Percentiles rank a stretch among this genome's conserved stretches.
Evolutionary conservation across 75 land plant genomes (phyloP).

Genomic region (Pseudotsuga menziesii): DNA sequence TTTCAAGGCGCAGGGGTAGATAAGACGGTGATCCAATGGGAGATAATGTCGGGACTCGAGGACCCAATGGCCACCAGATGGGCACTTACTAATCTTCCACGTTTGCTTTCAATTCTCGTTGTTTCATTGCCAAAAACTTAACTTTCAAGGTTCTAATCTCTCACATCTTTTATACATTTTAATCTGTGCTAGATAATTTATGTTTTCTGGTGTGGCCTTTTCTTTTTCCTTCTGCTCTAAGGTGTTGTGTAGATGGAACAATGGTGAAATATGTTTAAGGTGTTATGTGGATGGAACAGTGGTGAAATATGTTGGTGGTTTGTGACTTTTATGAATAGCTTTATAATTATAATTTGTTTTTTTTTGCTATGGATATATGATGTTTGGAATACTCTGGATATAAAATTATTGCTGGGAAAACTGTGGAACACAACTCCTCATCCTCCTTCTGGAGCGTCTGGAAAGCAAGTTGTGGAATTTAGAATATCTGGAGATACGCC

Average conservation of each 20-base stretch:
- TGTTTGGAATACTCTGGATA: too few species aligned
- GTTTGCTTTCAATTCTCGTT: slow-evolving; percentile 27
- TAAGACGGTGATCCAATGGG: slow-evolving; percentile 23
- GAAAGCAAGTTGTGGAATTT: slow-evolving; percentile 23
- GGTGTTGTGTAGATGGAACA: too few species aligned
- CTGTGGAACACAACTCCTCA: slow-evolving; percentile 18
- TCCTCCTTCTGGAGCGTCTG: slow-evolving; percentile 21
- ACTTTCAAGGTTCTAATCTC: slow-evolving; percentile 33
- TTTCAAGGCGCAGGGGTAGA: slow-evolving; percentile 34
- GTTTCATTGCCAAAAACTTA: slow-evolving; percentile 42
- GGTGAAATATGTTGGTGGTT: too few species aligned
- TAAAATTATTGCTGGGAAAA: background rate
- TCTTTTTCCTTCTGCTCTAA: too few species aligned
- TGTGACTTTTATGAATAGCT: too few species aligned
- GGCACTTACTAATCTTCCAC: slow-evolving; percentile 51
- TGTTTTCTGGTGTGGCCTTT: too few species aligned
- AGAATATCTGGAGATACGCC: slow-evolving; percentile 27
- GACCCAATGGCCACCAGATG: slow-evolving; percentile 17
- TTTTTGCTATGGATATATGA: too few species aligned
- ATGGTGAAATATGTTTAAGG: too few species aligned
- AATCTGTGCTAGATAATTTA: too few species aligned
- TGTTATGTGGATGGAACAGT: too few species aligned
- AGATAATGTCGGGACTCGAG: slow-evolving; percentile 25
- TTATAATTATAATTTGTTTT: too few species aligned
- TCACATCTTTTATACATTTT: too few species aligned